Base-by-base conservation (phyloP, 352 stramenopile species). In the Saprolegnia diclina region DNA sequence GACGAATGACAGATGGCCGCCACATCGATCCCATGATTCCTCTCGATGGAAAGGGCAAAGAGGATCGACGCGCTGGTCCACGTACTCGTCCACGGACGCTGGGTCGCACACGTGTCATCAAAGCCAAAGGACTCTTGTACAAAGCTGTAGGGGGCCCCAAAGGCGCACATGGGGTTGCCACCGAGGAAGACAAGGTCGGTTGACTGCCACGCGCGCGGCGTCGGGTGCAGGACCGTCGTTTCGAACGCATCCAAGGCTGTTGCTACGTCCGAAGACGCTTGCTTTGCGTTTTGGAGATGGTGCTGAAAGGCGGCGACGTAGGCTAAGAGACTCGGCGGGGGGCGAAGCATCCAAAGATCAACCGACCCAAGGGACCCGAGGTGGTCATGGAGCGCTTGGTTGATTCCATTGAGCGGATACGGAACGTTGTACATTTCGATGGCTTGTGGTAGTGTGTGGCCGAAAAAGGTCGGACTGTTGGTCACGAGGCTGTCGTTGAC, bases 121-220 rank as follows among this genome's bases (percentile, higher is more conserved):
- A 69, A 69, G 1, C 63, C 53, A 69, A 69, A 69, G 3, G 42
- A 61, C 21, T 24, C 13, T 48, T 69, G 63, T 18, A 69, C 29
- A 38, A 50, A 69, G 11, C 44, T 18, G 18, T 69, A 52, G 37
- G 63, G 26, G 5, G 21, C 9, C 18, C 63, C 63, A 26, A 40
- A 48, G 4, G n/a, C 11, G 22, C 63, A 69, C 14, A 69, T 21
- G 7, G 45, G 63, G 37, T 55, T 61, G 32, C 63, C 63, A 24
- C 63, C 63, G n/a, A 24, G 35, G 35, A 69, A 69, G 9, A 11
- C n/a, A 13, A 69, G 63, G 0, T 21, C 1, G 1, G 48, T 9
- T 11, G 40, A 19, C 18, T 24, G 14, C 63, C 63, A 69, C 18
- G 16, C 18, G 6, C 5, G 16, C 16, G 63, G 63, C 35, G 32